Percentiles rank a stretch among this genome's conserved stretches.
Conservation (phyloP, 306 rosid species). For the Dryas drummondii region DNA sequence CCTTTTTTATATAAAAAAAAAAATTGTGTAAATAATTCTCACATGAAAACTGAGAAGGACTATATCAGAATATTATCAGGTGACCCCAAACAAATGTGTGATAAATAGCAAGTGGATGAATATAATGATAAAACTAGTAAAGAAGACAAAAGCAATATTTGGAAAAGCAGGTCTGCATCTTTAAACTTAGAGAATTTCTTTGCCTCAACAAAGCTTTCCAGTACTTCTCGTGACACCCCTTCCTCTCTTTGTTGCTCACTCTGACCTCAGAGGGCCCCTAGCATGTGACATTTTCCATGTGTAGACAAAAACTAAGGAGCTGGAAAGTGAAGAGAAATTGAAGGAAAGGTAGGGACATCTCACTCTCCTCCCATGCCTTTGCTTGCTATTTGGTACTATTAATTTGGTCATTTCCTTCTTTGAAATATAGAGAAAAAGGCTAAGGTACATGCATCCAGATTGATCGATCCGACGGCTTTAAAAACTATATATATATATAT, state of each 20-base stretch:
- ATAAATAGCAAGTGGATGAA: too few species aligned
- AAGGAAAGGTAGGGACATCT: not conserved
- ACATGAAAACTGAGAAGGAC: too few species aligned
- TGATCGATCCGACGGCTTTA: too few species aligned
- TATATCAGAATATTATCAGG: too few species aligned
- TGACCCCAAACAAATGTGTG: too few species aligned
- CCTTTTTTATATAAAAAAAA: too few species aligned
- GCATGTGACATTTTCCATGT: slow-evolving; percentile 5
- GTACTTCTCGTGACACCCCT: slow-evolving; percentile 6
- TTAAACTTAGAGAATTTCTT: not conserved
- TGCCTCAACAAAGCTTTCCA: not conserved
- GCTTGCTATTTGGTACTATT: too few species aligned
- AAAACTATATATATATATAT: too few species aligned
- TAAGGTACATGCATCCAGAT: too few species aligned
- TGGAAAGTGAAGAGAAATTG: slow-evolving; percentile 6
- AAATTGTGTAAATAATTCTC: too few species aligned
- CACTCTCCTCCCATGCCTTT: not conserved
- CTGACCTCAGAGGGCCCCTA: not conserved
- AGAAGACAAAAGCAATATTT: not conserved
- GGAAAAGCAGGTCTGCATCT: not conserved
- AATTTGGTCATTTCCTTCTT: too few species aligned
- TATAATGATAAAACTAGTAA: not conserved
- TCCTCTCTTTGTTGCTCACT: not conserved
- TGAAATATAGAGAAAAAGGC: too few species aligned
- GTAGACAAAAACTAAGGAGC: slow-evolving; percentile 4